These are phyloP conservation scores for Pleurotus tuber-regium DNA, from an alignment of 768 basidiomycete genomes.

Conservation along the genomic window DNA sequence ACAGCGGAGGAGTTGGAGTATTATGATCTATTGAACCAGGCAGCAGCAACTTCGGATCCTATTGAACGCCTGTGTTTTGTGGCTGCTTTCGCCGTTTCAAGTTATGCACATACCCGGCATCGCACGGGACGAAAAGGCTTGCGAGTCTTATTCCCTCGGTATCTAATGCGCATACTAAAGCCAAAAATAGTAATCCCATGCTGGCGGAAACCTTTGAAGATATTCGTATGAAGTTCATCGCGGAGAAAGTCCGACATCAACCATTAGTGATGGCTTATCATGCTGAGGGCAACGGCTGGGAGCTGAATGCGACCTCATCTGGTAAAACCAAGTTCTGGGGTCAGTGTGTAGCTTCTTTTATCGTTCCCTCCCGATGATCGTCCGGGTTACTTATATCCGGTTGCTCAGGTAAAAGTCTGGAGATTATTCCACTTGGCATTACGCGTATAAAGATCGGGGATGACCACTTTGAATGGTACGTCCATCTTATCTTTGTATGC, in stretches of 20 bases:
- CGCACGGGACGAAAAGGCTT: conserved; percentile 86
- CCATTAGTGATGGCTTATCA: conserved; percentile 85
- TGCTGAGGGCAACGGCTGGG: conserved; percentile 78
- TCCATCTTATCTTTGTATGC: neutral
- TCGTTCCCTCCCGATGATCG: conserved; percentile 10
- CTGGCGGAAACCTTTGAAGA: conserved; percentile 89
- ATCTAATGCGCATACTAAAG: conserved; percentile 4
- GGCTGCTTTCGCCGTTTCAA: conserved; percentile 82
- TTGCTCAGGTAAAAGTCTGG: conserved; percentile 77
- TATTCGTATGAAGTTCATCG: conserved; percentile 73
- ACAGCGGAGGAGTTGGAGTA: conserved; percentile 86
- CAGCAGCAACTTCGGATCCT: conserved; percentile 54
- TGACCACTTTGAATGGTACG: conserved; percentile 73
- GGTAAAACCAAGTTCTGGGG: conserved; percentile 93
- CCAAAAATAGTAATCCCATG: conserved; percentile 72
- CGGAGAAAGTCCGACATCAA: conserved; percentile 86
- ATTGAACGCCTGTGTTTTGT: conserved; percentile 71
- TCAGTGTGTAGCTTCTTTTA: conserved; percentile 32
- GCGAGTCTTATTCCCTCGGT: conserved; percentile 42
- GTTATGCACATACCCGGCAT: conserved; percentile 78
- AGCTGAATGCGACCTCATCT: conserved; percentile 69
- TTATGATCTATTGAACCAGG: conserved; percentile 62
- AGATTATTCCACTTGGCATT: conserved; percentile 78
- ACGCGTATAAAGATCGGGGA: conserved; percentile 64
- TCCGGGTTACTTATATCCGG: conserved; percentile 15